Evolutionary conservation across 23 red algal genomes (phyloP), one percentile per base, ranked within the genome.

Genomic region (Gracilariopsis chorda): DNA sequence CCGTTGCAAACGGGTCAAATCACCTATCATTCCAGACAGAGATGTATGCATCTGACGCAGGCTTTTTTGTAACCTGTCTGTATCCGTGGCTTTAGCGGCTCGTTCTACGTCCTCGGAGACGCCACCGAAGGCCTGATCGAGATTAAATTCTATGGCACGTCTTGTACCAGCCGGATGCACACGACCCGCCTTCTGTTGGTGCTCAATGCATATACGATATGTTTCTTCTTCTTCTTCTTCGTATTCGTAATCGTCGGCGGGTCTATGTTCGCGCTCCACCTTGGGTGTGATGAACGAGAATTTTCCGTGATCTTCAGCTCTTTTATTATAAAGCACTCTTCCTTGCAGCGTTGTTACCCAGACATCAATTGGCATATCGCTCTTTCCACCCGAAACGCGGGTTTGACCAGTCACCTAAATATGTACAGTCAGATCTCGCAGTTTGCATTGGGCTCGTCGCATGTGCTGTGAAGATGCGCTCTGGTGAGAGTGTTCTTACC

Each of bases 321-420:
- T 51, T 12, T 69, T 80, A 47, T 94, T 80, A 30, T 80, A 94
- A 28, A 94, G 73, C 32, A 94, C 91, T 25, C 33, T 85, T 58
- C 91, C 91, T 20, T 80, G 20, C 58, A 78, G 23, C 7, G 80
- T 94, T 34, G 82, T 94, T 44, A 94, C 69, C 91, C 91, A 94
- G 14, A 94, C 91, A 32, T 94, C 91, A 33, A 94, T 85, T 16
- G 86, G 82, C 87, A 96, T 90, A 35, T 96, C 83, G 73, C 94
- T 82, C 52, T 87, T 92, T 47, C 88, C 88, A 44, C 48, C 82
- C 25, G 87, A 76, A 24, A 96, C 82, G 57, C 56, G 84, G 39
- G 82, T 70, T 88, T 91, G 80, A 35, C 79, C 91, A 29, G 80
- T 76, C 13, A 94, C 83, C 91, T 94, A 36, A 35, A 64, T 33